These are phyloP conservation scores for Tagetes patula DNA, from an alignment of 129 eudicot genomes.

Conservation along the genomic window DNA sequence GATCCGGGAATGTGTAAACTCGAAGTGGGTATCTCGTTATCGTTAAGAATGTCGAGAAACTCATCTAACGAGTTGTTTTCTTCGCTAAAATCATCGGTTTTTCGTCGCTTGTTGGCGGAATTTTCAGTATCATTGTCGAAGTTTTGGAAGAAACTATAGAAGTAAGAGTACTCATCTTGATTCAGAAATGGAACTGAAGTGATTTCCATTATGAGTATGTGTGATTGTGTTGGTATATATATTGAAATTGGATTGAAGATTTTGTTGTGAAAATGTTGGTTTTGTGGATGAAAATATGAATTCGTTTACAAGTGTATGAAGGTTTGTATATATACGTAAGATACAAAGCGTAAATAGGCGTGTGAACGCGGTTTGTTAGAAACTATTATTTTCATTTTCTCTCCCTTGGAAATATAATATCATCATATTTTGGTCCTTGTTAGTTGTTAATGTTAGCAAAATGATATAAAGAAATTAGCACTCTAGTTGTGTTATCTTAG, in stretches of 20 bases:
- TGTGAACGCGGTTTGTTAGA: slow-evolving; percentile 30
- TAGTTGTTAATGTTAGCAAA: background rate
- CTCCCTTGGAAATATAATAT: background rate
- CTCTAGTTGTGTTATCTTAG: background rate
- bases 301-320: background rate
- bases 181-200: slow-evolving; percentile 40
- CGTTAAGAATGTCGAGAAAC: slow-evolving; percentile 7
- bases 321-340: slow-evolving; percentile 4
- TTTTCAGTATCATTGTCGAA: slow-evolving; percentile 18
- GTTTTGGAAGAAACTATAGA: slow-evolving; percentile 50
- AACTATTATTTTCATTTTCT: background rate
- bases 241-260: background rate
- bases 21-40: background rate
- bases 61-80: background rate
- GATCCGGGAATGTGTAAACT: background rate
- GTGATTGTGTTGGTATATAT: background rate
- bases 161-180: slow-evolving; percentile 48
- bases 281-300: background rate
- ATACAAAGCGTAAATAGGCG: slow-evolving; percentile 16
- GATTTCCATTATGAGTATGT: slow-evolving; percentile 46
- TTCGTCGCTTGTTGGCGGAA: slow-evolving; percentile 23
- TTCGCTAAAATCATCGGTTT: slow-evolving; percentile 11
- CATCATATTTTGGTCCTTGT: background rate
- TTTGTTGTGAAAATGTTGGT: slow-evolving; percentile 4
- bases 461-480: background rate